These are phyloP conservation scores for Coemansia sp. DNA, from an alignment of 371 early-diverging fungal genomes.

Conservation along the genomic window DNA sequence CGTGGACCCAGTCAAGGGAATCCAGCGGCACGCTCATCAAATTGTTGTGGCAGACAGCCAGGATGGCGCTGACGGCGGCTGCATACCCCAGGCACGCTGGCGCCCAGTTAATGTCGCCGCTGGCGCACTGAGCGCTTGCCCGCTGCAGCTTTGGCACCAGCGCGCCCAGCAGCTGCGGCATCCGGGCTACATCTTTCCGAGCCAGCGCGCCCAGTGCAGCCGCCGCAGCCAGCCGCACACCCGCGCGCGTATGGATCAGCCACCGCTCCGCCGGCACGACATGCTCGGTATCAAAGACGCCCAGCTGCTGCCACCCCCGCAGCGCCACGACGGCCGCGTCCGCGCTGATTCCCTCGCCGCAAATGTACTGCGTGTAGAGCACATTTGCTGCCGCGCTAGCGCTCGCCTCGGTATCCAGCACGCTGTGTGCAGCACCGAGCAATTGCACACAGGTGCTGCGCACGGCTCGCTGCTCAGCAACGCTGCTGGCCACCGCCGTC, in stretches of 20 bases:
- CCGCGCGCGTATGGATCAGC: slow-evolving; percentile 66
- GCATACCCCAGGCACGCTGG: slow-evolving; percentile 31
- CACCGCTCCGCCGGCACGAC: slow-evolving; percentile 59
- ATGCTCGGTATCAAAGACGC: slow-evolving; percentile 53
- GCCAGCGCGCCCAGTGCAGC: slow-evolving; percentile 58
- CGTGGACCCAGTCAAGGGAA: slow-evolving; percentile 44
- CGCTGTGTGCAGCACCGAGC: slow-evolving; percentile 67
- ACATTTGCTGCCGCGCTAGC: background rate
- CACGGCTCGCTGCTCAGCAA: slow-evolving; percentile 52
- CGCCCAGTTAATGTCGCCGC: slow-evolving; percentile 2
- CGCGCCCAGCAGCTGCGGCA: slow-evolving; percentile 7
- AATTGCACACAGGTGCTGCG: slow-evolving; percentile 65
- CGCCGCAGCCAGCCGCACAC: slow-evolving; percentile 76
- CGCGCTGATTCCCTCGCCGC: too few relatives aligned
- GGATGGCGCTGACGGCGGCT: slow-evolving; percentile 21
- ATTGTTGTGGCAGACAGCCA: background rate
- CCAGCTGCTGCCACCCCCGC: slow-evolving; percentile 69
- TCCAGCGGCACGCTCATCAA: slow-evolving; percentile 25
- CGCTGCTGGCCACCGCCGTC: slow-evolving; percentile 47
- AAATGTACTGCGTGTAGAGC: too few relatives aligned
- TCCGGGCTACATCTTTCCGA: background rate
- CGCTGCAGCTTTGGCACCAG: slow-evolving; percentile 28
- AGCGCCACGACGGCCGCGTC: slow-evolving; percentile 53
- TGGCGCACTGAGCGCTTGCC: slow-evolving; percentile 21
- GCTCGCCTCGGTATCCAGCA: slow-evolving; percentile 60